Evolutionary conservation across 2,329 filamentous ascomycete species (phyloP).

Genomic region (Diaporthe velutina): DNA sequence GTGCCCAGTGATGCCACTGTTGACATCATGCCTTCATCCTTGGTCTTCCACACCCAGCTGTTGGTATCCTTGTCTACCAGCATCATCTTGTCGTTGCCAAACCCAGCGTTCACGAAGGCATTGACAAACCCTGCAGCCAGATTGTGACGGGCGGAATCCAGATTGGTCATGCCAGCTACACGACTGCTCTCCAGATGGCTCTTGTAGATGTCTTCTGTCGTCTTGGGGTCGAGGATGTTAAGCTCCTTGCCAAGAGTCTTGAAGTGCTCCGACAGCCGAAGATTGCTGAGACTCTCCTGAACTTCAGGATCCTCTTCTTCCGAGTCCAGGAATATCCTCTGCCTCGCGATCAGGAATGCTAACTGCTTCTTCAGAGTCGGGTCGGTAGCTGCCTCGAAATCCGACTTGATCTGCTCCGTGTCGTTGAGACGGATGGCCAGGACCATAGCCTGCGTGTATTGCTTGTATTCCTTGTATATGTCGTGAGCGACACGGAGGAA

Average conservation of each 20-base stretch:
- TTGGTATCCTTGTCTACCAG: constrained; percentile 88
- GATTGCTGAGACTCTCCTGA: constrained; percentile 87
- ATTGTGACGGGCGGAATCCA: constrained; percentile 96
- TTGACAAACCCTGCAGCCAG: constrained; percentile 97
- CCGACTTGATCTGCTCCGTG: constrained; percentile 81
- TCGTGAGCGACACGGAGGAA: constrained; percentile 94
- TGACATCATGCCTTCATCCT: constrained; percentile 97
- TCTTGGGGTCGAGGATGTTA: constrained; percentile 96
- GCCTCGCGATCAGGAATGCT: constrained; percentile 90
- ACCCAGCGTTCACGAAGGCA: constrained; percentile 95
- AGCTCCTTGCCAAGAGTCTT: constrained; percentile 94
- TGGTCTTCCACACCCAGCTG: constrained; percentile 99
- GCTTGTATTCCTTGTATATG: constrained; percentile 94
- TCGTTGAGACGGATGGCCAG: constrained; percentile 96
- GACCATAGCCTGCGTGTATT: constrained; percentile 92
- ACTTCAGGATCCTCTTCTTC: constrained; percentile 80
- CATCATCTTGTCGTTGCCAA: constrained; percentile 98
- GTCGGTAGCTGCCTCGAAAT: constrained; percentile 85
- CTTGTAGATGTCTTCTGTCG: constrained; percentile 99
- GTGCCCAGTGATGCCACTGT: constrained; percentile 95
- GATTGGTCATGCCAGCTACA: constrained; percentile 91
- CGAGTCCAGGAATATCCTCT: constrained; percentile 87
- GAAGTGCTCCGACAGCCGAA: constrained; percentile 90
- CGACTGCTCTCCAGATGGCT: constrained; percentile 96
- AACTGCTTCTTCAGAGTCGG: constrained; percentile 91